Conservation (phyloP, 805 yeast genomes). For the Blastobotrys attinorum region DNA sequence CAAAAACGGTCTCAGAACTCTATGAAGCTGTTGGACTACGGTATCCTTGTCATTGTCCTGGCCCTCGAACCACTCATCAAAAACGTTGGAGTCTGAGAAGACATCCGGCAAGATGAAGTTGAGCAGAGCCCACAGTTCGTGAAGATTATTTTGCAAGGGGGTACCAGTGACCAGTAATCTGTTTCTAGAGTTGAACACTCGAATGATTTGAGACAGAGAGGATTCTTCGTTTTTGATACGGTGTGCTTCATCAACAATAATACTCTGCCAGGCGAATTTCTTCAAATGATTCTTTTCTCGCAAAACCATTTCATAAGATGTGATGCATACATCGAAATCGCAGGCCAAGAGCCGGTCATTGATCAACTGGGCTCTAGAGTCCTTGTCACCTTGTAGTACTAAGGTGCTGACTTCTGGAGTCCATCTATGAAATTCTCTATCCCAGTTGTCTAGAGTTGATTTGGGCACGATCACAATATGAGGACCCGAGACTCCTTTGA, state of each 20-base stretch:
- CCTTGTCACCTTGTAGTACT: conserved; percentile 85
- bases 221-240: conserved; percentile 93
- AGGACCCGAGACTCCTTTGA: conserved; percentile 78
- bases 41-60: conserved; percentile 54
- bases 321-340: conserved; percentile 80
- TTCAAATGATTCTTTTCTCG: conserved; percentile 77
- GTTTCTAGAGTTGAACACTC: conserved; percentile 78
- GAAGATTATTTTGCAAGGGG: conserved; percentile 88
- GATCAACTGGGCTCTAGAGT: conserved; percentile 57
- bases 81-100: conserved; percentile 81
- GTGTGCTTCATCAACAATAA: conserved; percentile 93
- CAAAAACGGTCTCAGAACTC: conserved; percentile 79
- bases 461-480: conserved; percentile 89
- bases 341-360: conserved; percentile 54
- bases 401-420: conserved; percentile 87
- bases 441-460: conserved; percentile 93
- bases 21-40: conserved; percentile 82
- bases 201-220: conserved; percentile 83
- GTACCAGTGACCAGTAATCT: conserved; percentile 90
- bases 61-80: conserved; percentile 86
- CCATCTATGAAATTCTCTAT: conserved; percentile 90
- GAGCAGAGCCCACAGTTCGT: conserved; percentile 91
- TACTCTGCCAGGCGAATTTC: conserved; percentile 86
- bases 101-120: conserved; percentile 91
- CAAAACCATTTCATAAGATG: conserved; percentile 90